phyloP scores from a whole-genome alignment of 2,329 filamentous ascomycete genomes.

The Dactylellina drechsleri region DNA sequence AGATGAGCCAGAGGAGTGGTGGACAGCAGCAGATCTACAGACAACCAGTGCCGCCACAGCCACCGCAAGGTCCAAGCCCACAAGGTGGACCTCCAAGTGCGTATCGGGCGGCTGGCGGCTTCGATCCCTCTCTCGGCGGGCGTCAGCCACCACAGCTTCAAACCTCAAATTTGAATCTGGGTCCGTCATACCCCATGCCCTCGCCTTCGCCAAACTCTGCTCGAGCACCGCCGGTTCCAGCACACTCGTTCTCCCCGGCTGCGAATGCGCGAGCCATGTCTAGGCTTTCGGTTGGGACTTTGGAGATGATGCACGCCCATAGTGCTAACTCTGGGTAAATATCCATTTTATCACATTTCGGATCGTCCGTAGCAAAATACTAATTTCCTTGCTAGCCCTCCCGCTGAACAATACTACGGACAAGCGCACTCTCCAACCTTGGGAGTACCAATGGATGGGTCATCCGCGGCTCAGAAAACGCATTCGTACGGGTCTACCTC shows the following conservation, averaged over 20 bases:
- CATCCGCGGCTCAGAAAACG: conserved; percentile 17
- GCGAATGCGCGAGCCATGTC: conserved; percentile 52
- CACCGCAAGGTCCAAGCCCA: conserved; percentile 12
- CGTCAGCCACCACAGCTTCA: conserved; percentile 50
- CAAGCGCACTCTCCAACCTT: conserved; percentile 47
- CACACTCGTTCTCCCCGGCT: conserved; percentile 49
- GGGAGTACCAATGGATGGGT: conserved; percentile 20
- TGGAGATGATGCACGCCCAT: conserved; percentile 51
- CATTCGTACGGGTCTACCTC: conserved; percentile 34
- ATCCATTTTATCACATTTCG: neutral
- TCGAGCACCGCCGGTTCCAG: conserved; percentile 43
- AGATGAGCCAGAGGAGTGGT: conserved; percentile 44
- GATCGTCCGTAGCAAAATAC: conserved; percentile 5
- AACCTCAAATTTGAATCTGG: conserved; percentile 22
- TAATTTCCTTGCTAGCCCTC: conserved; percentile 23
- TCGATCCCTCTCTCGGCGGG: conserved; percentile 39
- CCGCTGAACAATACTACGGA: conserved; percentile 32
- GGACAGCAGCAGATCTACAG: conserved; percentile 22
- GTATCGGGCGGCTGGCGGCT: conserved; percentile 43
- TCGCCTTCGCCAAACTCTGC: conserved; percentile 36
- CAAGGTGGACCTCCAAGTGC: conserved; percentile 29
- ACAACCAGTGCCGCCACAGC: conserved; percentile 9
- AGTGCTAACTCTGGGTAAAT: conserved; percentile 28
- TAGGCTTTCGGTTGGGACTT: conserved; percentile 46
- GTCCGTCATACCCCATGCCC: conserved; percentile 34